A percentile compares a stretch with the other conserved stretches of the same genome.
These are phyloP conservation scores for Saturnispora besseyi DNA, from an alignment of 805 yeast genomes.

Conservation along the genomic window DNA sequence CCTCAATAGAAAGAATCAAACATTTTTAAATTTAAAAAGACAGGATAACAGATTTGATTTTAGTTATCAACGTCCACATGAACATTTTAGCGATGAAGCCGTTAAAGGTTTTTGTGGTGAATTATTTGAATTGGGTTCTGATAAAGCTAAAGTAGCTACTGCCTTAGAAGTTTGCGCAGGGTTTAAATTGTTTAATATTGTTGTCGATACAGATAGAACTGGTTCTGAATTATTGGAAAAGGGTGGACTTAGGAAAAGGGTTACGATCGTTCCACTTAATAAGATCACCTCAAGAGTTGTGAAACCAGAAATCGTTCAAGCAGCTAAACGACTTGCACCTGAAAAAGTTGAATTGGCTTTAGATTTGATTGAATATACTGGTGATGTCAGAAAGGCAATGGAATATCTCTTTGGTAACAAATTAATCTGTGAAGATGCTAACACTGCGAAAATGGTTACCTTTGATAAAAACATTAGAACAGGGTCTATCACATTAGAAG, in stretches of 20 bases:
- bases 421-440: slow-evolving; percentile 80
- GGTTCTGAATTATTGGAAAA: slow-evolving; percentile 76
- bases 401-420: slow-evolving; percentile 84
- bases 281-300: slow-evolving; percentile 61
- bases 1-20: slow-evolving; percentile 34
- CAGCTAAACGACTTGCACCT: slow-evolving; percentile 74
- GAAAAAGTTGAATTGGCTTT: slow-evolving; percentile 85
- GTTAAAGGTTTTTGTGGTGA: slow-evolving; percentile 91
- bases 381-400: slow-evolving; percentile 72
- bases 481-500: slow-evolving; percentile 81
- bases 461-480: slow-evolving; percentile 74
- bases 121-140: slow-evolving; percentile 50
- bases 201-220: slow-evolving; percentile 78
- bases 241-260: slow-evolving; percentile 72
- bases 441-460: slow-evolving; percentile 81
- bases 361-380: slow-evolving; percentile 66
- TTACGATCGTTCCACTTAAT: slow-evolving; percentile 87
- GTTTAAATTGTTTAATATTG: slow-evolving; percentile 77
- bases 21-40: slow-evolving; percentile 49
- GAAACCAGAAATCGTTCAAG: slow-evolving; percentile 39
- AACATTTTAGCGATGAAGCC: slow-evolving; percentile 47
- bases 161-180: slow-evolving; percentile 96
- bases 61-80: slow-evolving; percentile 54
- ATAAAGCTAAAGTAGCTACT: slow-evolving; percentile 50
- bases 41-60: slow-evolving; percentile 69